Conservation (phyloP, 305 asterid genomes). For the Rubia tinctorum region DNA sequence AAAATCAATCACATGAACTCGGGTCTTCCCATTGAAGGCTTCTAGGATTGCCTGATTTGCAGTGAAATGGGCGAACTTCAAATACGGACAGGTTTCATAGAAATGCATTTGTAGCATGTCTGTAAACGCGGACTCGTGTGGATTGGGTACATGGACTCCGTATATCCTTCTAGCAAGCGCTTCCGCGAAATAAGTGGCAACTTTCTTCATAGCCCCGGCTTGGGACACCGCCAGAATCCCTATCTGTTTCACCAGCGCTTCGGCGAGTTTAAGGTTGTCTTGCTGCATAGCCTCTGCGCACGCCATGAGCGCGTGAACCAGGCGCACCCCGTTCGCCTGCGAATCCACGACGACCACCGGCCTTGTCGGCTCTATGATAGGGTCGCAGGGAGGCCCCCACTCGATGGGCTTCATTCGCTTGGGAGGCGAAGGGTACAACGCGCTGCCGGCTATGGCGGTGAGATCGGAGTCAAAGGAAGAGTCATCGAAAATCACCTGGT, state of each 20-base stretch:
- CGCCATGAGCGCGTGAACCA: conserved; percentile 78
- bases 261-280: conserved; percentile 59
- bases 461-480: conserved; percentile 75
- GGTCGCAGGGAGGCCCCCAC: conserved; percentile 24
- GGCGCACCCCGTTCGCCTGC: conserved; percentile 75
- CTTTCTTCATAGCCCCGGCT: conserved; percentile 83
- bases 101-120: conserved; percentile 82
- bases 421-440: conserved; percentile 55
- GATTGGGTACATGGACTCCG: conserved; percentile 42
- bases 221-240: conserved; percentile 74
- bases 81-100: conserved; percentile 82
- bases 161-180: conserved; percentile 74
- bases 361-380: conserved; percentile 32
- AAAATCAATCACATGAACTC: conserved; percentile 81
- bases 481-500: conserved; percentile 24
- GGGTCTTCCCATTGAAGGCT: conserved; percentile 54
- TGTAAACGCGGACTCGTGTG: conserved; percentile 52
- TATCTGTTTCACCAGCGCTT: conserved; percentile 61
- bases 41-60: conserved; percentile 92
- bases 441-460: conserved; percentile 73
- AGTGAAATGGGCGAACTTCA: conserved; percentile 89
- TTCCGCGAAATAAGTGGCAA: conserved; percentile 77
- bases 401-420: conserved; percentile 39
- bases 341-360: conserved; percentile 64
- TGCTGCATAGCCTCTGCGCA: conserved; percentile 84